Conservation (phyloP, 495 filamentous ascomycete species). For the Daldinia childiae region DNA sequence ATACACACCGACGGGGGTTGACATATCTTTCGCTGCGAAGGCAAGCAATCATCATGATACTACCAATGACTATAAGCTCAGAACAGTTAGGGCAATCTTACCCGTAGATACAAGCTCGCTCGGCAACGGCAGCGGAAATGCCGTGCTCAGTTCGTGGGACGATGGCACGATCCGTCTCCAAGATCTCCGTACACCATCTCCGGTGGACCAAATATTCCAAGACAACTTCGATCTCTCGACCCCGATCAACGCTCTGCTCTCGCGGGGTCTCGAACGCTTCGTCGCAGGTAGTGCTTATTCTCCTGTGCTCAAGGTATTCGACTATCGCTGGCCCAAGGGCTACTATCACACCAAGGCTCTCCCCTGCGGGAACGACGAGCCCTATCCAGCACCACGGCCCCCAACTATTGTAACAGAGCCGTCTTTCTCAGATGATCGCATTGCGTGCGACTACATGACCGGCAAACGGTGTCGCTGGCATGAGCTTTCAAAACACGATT, state of each 20-base stretch:
- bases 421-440: slow-evolving; percentile 11
- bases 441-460: slow-evolving; percentile 42
- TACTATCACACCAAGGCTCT: slow-evolving; percentile 57
- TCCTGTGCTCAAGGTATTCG: slow-evolving; percentile 55
- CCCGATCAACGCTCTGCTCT: slow-evolving; percentile 52
- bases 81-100: slow-evolving; percentile 50
- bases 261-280: slow-evolving; percentile 56
- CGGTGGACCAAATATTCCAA: slow-evolving; percentile 52
- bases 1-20: slow-evolving; percentile 52
- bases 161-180: slow-evolving; percentile 58
- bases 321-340: slow-evolving; percentile 56
- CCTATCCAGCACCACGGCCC: slow-evolving; percentile 48
- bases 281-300: slow-evolving; percentile 51
- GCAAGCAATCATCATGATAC: slow-evolving; percentile 5
- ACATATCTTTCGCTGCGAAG: slow-evolving; percentile 37
- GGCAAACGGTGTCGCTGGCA: slow-evolving; percentile 55
- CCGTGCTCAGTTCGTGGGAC: slow-evolving; percentile 59
- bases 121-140: slow-evolving; percentile 41
- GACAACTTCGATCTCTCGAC: slow-evolving; percentile 56
- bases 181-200: slow-evolving; percentile 53
- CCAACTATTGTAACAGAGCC: slow-evolving; percentile 38
- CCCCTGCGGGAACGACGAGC: slow-evolving; percentile 45
- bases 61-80: slow-evolving; percentile 3
- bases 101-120: slow-evolving; percentile 47
- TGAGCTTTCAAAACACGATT: slow-evolving; percentile 48